These are phyloP conservation scores for Ailanthus altissimus DNA, from an alignment of 345 rosid species.

Conservation along the genomic window DNA sequence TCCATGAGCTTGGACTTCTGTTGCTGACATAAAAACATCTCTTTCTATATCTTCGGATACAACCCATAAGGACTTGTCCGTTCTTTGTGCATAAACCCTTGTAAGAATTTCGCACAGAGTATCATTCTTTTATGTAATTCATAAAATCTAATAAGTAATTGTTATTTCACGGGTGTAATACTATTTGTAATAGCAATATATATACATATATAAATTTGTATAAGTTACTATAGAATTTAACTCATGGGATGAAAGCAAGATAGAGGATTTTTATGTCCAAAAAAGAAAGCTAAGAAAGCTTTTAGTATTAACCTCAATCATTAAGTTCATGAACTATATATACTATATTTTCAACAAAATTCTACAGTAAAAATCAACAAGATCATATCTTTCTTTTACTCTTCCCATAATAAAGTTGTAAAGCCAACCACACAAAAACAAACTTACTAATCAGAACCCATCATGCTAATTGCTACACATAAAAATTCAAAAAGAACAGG, in stretches of 20 bases:
- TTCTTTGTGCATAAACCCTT: background rate
- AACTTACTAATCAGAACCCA: constrained; percentile 21
- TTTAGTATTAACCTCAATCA: constrained; percentile 1
- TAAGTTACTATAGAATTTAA: no score
- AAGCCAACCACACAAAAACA: constrained; percentile 21
- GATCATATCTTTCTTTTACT: background rate
- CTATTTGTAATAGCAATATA: no score
- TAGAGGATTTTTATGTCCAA: background rate
- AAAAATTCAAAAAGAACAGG: constrained; percentile 29
- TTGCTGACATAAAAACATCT: background rate
- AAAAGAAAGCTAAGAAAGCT: background rate
- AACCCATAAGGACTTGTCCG: background rate
- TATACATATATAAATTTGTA: no score
- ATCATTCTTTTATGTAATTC: no score
- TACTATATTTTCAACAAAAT: background rate
- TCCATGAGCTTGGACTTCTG: background rate
- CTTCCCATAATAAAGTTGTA: background rate
- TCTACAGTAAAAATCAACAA: constrained; percentile 5
- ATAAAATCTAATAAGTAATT: no score
- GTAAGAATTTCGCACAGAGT: background rate
- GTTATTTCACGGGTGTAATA: no score
- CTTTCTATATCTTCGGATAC: background rate
- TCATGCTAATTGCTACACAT: background rate
- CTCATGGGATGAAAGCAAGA: no score
- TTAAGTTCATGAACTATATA: constrained; percentile 18